Conservation (phyloP, 257 asterid genomes). For the Pogostemon cablin region DNA sequence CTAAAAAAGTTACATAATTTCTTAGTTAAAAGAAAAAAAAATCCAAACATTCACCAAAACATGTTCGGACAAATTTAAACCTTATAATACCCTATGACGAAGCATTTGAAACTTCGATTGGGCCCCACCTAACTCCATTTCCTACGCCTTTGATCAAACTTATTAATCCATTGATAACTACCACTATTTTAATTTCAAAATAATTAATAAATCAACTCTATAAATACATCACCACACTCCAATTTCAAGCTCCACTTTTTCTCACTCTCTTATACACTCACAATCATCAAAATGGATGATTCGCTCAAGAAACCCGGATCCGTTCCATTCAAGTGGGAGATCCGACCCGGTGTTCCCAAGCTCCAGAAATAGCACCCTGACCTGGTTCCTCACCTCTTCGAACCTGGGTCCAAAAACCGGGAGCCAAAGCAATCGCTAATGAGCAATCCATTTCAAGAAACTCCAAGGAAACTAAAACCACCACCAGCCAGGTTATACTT, state of each 20-base stretch:
- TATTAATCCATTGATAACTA: slow-evolving; percentile 21
- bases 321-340: no score
- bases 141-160: slow-evolving; percentile 72
- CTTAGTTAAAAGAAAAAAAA: no score
- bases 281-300: slow-evolving; percentile 50
- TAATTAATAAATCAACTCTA: slow-evolving; percentile 3
- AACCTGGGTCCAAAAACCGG: slow-evolving; percentile 22
- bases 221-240: slow-evolving; percentile 12
- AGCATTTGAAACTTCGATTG: slow-evolving; percentile 23
- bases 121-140: slow-evolving; percentile 50
- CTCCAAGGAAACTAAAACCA: slow-evolving; percentile 55
- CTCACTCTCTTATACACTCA: background rate
- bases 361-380: no score
- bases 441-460: slow-evolving; percentile 15
- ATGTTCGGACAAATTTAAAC: background rate
- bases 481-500: slow-evolving; percentile 59
- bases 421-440: slow-evolving; percentile 19
- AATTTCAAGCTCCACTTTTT: slow-evolving; percentile 3
- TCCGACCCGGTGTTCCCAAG: slow-evolving; percentile 88
- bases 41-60: no score
- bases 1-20: no score
- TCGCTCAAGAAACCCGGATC: slow-evolving; percentile 71
- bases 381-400: slow-evolving; percentile 20
- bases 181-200: slow-evolving; percentile 16
- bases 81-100: slow-evolving; percentile 27